Evolutionary conservation across 1,139 yeast species (phyloP).

Genomic region (Kluyveromyces marxianus): DNA sequence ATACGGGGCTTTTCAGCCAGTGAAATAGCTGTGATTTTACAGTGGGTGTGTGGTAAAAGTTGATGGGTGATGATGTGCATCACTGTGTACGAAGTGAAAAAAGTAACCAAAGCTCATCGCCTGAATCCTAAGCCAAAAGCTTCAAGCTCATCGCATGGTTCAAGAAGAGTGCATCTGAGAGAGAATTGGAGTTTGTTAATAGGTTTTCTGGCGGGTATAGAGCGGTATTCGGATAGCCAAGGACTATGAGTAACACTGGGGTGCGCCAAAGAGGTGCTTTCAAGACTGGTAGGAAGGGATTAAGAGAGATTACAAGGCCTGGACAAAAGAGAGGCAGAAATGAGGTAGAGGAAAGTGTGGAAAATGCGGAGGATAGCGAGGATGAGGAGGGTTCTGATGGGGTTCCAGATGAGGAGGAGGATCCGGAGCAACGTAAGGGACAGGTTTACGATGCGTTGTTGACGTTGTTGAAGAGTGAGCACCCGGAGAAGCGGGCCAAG

Average conservation of each 20-base stretch:
- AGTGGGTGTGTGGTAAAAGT: too few relatives aligned
- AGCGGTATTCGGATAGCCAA: too few relatives aligned
- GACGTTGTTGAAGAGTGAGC: slow-evolving; percentile 57
- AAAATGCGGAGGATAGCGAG: background rate
- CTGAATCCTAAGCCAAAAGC: too few relatives aligned
- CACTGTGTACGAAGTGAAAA: too few relatives aligned
- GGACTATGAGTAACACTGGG: background rate
- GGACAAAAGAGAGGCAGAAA: slow-evolving; percentile 9
- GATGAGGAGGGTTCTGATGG: slow-evolving; percentile 7
- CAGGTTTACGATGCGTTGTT: slow-evolving; percentile 71
- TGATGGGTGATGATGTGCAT: too few relatives aligned
- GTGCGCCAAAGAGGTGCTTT: background rate
- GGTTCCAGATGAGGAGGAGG: slow-evolving; percentile 11
- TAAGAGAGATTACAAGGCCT: slow-evolving; percentile 53
- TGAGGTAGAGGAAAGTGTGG: slow-evolving; percentile 8
- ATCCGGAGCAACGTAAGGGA: slow-evolving; percentile 27
- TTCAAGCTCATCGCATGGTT: too few relatives aligned
- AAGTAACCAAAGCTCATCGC: too few relatives aligned
- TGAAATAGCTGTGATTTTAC: too few relatives aligned
- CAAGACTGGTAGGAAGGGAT: slow-evolving; percentile 52
- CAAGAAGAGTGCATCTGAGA: background rate
- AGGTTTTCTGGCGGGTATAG: background rate
- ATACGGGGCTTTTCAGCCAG: too few relatives aligned
- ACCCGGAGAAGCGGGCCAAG: slow-evolving; percentile 24
- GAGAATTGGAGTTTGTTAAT: background rate